Evolutionary conservation across 2,329 filamentous ascomycete genomes (phyloP), one percentile per base, ranked within the genome.

Genomic region (Biscogniauxia sp.): DNA sequence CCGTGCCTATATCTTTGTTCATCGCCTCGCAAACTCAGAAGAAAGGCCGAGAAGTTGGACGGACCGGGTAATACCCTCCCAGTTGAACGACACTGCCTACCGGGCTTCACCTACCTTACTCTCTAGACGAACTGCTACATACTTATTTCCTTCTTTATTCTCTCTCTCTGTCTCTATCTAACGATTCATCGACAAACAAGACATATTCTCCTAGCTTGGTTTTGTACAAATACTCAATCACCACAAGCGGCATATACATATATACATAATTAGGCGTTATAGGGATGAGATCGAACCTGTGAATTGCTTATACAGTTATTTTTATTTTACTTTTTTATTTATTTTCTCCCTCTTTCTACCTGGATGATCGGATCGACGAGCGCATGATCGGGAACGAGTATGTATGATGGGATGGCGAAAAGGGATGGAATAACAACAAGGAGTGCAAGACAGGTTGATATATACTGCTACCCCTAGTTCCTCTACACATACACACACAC

Each of bases 181-280:
- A 45, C 17, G n/a, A 45, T 45, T n/a, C 17, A 3, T 45, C 17
- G 2, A 32, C 37, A 3, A 45, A n/a, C 5, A 13, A n/a, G 13
- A 45, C 2, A 45, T 5, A 5, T 4, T 45, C 2, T 45, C 37
- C 37, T 45, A 17, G 15, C 37, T 45, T 5, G 50, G 51, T 32
- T 51, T 25, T 61, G 54, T 64, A 61, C 57, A 50, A 61, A 9
- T 52, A 54, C 8, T 56, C 17, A n/a, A 26, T 52, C 8, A 23
- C 17, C 55, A 28, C 52, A 28, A 45, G n/a, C 20, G 17, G 41
- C 59, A 49, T 51, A 45, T 45, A 17, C 17, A 51, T 37, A 51
- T 41, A 54, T 55, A 13, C 51, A 58, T 23, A 37, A 53, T 25
- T 3, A 32, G 56, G 58, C 55, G 54, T 58, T 58, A 11, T 11